A percentile compares a stretch with the other conserved stretches of the same genome.
Evolutionary conservation across 345 rosid species (phyloP).

Genomic region (Camelina neglecta): DNA sequence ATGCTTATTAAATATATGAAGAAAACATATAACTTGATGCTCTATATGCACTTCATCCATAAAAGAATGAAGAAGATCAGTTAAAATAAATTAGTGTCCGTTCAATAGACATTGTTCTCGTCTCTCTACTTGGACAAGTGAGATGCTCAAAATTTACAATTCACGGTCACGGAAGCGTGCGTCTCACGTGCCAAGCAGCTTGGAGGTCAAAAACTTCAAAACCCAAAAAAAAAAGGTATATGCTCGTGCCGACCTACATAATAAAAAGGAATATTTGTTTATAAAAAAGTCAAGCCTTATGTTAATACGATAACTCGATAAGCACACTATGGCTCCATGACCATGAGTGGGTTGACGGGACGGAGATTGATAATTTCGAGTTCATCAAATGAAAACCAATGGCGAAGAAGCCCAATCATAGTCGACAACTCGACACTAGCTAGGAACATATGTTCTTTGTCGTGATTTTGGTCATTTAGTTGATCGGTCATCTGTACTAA

Average conservation of each 20-base stretch:
- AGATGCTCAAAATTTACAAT: not conserved
- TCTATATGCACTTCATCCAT: not conserved
- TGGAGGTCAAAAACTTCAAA: constrained; percentile 33
- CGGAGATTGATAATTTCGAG: constrained; percentile 22
- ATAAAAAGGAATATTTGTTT: not conserved
- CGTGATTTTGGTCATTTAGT: constrained; percentile 4
- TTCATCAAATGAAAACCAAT: constrained; percentile 31
- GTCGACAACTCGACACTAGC: constrained; percentile 20
- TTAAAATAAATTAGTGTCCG: not conserved
- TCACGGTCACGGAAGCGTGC: constrained; percentile 23
- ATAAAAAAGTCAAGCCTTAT: constrained; percentile 33
- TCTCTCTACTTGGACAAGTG: not conserved
- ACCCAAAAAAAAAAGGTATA: constrained; percentile 5
- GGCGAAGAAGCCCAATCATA: constrained; percentile 25
- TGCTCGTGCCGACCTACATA: constrained; percentile 42
- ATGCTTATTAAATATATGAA: not conserved
- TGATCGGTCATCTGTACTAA: not conserved
- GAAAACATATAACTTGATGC: not conserved
- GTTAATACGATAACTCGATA: constrained; percentile 4
- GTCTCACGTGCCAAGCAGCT: constrained; percentile 38
- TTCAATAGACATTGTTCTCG: not conserved
- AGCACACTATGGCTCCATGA: not conserved
- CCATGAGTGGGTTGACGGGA: constrained; percentile 20
- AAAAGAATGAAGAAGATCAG: not conserved
- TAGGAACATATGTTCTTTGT: constrained; percentile 24